A percentile compares a stretch with the other conserved stretches of the same genome.
These are phyloP conservation scores for Hypoxylon sp. DNA, from an alignment of 2,329 filamentous ascomycete species.

Conservation along the genomic window DNA sequence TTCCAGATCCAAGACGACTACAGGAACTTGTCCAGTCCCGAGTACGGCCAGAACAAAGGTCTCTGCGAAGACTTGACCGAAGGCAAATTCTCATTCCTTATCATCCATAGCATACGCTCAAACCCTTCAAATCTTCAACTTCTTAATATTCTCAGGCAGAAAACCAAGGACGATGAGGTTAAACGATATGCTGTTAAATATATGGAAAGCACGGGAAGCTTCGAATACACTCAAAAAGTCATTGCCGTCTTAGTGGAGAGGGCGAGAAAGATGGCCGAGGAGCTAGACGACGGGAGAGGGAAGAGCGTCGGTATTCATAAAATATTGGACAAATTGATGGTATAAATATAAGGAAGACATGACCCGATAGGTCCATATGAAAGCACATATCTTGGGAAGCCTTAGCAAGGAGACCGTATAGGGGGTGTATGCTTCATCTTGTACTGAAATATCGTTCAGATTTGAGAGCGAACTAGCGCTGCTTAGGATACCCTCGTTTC, in stretches of 20 bases:
- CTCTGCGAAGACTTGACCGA: constrained; percentile 96
- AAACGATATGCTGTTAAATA: constrained; percentile 92
- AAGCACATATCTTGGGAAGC: not conserved
- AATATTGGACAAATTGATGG: constrained; percentile 78
- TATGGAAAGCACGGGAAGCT: constrained; percentile 91
- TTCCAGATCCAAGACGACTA: constrained; percentile 97
- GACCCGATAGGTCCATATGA: not conserved
- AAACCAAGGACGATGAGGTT: constrained; percentile 86
- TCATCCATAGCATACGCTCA: constrained; percentile 91
- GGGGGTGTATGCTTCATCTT: constrained; percentile 4
- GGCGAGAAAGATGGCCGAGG: constrained; percentile 73
- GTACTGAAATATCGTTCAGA: constrained; percentile 19
- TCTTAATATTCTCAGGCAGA: constrained; percentile 93
- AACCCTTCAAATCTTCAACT: constrained; percentile 82
- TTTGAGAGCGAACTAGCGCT: constrained; percentile 23
- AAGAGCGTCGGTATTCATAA: constrained; percentile 71
- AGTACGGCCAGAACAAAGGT: constrained; percentile 91
- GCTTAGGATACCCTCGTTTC: constrained; percentile 43
- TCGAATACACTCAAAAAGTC: constrained; percentile 84
- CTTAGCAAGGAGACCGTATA: not conserved
- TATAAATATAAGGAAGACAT: constrained; percentile 26
- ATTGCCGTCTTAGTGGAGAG: constrained; percentile 74
- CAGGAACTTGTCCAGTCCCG: constrained; percentile 82
- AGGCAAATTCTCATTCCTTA: constrained; percentile 96
- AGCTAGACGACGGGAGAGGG: constrained; percentile 73